These are phyloP conservation scores for Colletotrichum siamense DNA, from an alignment of 2,329 filamentous ascomycete genomes.

Conservation along the genomic window DNA sequence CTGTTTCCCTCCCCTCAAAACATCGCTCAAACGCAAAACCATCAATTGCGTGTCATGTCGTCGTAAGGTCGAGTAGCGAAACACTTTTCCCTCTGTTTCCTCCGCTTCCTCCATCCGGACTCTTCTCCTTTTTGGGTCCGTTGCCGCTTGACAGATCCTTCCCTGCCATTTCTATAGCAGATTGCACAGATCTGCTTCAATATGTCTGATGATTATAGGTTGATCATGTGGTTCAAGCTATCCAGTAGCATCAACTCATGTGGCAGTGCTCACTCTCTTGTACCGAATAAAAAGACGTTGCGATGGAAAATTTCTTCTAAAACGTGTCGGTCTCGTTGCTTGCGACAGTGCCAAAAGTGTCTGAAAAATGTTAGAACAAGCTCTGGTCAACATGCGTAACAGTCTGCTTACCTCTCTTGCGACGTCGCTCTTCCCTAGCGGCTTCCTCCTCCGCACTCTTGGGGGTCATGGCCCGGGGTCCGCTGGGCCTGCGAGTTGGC, in stretches of 20 bases:
- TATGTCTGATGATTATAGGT: slow-evolving; percentile 20
- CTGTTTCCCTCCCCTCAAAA: neutral
- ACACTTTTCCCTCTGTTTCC: neutral
- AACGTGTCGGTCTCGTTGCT: slow-evolving; percentile 62
- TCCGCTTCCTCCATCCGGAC: neutral
- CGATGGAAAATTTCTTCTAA: slow-evolving; percentile 34
- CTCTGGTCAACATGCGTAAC: neutral
- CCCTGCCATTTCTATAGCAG: slow-evolving; percentile 6
- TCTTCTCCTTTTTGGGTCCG: neutral
- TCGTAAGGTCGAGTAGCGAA: slow-evolving; percentile 22
- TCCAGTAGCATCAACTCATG: slow-evolving; percentile 11
- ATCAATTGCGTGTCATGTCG: slow-evolving; percentile 22
- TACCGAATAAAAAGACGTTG: neutral
- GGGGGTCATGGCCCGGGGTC: slow-evolving; percentile 66
- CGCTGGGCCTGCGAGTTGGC: slow-evolving; percentile 60
- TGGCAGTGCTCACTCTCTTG: neutral
- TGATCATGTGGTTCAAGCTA: slow-evolving; percentile 15
- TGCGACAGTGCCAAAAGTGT: slow-evolving; percentile 58
- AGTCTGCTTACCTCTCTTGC: slow-evolving; percentile 60
- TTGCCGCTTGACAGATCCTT: slow-evolving; percentile 2
- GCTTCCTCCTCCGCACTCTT: slow-evolving; percentile 55
- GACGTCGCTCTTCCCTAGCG: slow-evolving; percentile 51
- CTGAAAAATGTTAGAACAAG: slow-evolving; percentile 32
- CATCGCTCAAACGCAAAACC: slow-evolving; percentile 23
- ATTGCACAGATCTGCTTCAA: slow-evolving; percentile 12